Evolutionary conservation across 208 protist genomes (phyloP).

Genomic region (Crithidia brevicula): DNA sequence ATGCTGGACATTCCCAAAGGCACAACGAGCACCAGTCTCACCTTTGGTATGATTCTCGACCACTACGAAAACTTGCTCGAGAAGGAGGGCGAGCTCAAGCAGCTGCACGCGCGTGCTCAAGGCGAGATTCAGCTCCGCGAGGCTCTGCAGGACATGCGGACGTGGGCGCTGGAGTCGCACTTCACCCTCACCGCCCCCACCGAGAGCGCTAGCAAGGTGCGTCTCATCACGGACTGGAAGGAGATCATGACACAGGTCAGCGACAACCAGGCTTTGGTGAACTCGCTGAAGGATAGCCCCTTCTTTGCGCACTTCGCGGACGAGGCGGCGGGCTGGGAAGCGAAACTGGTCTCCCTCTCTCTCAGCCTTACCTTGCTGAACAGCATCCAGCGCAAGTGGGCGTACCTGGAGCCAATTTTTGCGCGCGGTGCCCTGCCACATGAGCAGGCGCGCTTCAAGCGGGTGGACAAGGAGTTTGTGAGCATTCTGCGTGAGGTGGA

Average conservation of each 20-base stretch:
- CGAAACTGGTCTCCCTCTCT: conserved; percentile 88
- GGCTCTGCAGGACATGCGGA: conserved; percentile 94
- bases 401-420: conserved; percentile 99
- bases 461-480: conserved; percentile 96
- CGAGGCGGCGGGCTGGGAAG: conserved; percentile 90
- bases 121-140: conserved; percentile 96
- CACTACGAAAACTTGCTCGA: conserved; percentile 69
- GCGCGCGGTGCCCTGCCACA: conserved; percentile 95
- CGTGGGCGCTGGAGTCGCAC: conserved; percentile 87
- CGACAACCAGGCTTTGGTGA: conserved; percentile 95
- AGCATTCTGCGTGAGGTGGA: conserved; percentile 91
- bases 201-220: conserved; percentile 59
- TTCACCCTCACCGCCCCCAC: conserved; percentile 89
- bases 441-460: conserved; percentile 96
- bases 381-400: conserved; percentile 97
- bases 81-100: conserved; percentile 90
- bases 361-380: conserved; percentile 90
- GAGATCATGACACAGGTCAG: conserved; percentile 95
- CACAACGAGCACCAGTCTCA: conserved; percentile 81
- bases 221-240: conserved; percentile 98
- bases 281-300: conserved; percentile 95
- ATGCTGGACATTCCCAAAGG: conserved; percentile 84
- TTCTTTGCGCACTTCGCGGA: conserved; percentile 95
- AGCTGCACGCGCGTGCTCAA: conserved; percentile 91
- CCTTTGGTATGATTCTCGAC: conserved; percentile 92